Conservation (phyloP, 1,139 yeast species). For the Torulaspora pretoriensis region DNA sequence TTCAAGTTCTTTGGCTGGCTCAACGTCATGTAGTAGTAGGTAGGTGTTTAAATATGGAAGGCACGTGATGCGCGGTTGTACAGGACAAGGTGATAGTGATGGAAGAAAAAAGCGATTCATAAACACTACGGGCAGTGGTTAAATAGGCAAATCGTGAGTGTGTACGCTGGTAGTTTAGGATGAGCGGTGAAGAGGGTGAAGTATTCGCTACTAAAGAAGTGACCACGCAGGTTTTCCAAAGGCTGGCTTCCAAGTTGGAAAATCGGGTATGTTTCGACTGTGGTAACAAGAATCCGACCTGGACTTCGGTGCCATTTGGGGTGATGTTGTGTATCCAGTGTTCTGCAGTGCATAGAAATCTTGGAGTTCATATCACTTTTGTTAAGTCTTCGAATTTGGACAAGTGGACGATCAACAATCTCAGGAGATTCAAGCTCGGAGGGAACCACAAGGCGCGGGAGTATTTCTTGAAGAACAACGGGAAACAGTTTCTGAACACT, state of each 20-base stretch:
- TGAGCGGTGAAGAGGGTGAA: constrained; percentile 34
- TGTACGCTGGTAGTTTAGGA: constrained; percentile 1
- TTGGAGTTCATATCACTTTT: constrained; percentile 94
- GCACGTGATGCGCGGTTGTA: neutral
- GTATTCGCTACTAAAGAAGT: constrained; percentile 33
- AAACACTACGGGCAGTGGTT: neutral
- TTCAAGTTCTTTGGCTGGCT: constrained; percentile 41
- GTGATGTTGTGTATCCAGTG: constrained; percentile 91
- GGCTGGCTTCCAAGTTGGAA: constrained; percentile 42
- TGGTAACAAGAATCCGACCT: constrained; percentile 88
- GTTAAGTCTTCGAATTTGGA: constrained; percentile 91
- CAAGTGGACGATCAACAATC: constrained; percentile 84
- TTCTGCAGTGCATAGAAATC: constrained; percentile 92
- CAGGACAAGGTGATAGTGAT: neutral
- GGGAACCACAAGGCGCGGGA: constrained; percentile 86
- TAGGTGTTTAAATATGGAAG: neutral
- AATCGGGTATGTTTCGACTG: constrained; percentile 92
- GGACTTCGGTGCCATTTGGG: constrained; percentile 98
- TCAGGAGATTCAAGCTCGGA: constrained; percentile 86
- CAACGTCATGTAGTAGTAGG: constrained; percentile 4
- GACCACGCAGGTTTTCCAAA: constrained; percentile 34
- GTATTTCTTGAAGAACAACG: constrained; percentile 79
- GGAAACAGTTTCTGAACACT: constrained; percentile 54
- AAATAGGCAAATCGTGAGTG: neutral
- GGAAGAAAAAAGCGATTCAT: constrained; percentile 1